A percentile compares a stretch with the other conserved stretches of the same genome.
Conservation (phyloP, 768 basidiomycete genomes). For the Suillus clintonianus region DNA sequence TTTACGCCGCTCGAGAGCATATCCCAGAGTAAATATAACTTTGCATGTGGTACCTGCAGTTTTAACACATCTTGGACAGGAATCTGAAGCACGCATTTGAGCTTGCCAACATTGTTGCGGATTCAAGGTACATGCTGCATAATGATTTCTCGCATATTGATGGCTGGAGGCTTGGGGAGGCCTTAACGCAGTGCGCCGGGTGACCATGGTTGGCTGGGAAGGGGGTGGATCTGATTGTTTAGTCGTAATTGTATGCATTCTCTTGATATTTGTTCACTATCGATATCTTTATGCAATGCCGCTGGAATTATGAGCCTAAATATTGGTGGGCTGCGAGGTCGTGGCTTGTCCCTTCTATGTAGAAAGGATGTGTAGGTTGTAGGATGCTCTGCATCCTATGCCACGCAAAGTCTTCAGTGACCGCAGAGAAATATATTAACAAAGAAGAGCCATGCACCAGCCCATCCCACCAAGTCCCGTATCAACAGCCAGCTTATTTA, state of each 20-base stretch:
- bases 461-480: too few relatives aligned
- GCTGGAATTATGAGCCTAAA: too few relatives aligned
- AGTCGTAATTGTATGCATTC: conserved; percentile 17
- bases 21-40: conserved; percentile 62
- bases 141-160: conserved; percentile 73
- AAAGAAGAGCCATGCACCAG: too few relatives aligned
- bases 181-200: conserved; percentile 69
- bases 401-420: background rate
- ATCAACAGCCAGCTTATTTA: too few relatives aligned
- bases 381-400: background rate
- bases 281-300: background rate
- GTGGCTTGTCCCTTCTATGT: background rate
- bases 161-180: conserved; percentile 66
- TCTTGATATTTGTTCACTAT: background rate
- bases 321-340: background rate
- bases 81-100: conserved; percentile 75
- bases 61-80: conserved; percentile 37
- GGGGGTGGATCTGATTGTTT: conserved; percentile 69
- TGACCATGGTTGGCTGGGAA: conserved; percentile 71
- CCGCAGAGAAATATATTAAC: too few relatives aligned
- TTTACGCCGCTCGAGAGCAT: conserved; percentile 62
- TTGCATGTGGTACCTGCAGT: background rate
- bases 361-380: background rate
- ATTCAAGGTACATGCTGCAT: conserved; percentile 83
- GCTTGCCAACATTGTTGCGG: conserved; percentile 83